Base-by-base conservation (phyloP, 2,329 filamentous ascomycete genomes). In the Tolypocladium cylindrosporum region DNA sequence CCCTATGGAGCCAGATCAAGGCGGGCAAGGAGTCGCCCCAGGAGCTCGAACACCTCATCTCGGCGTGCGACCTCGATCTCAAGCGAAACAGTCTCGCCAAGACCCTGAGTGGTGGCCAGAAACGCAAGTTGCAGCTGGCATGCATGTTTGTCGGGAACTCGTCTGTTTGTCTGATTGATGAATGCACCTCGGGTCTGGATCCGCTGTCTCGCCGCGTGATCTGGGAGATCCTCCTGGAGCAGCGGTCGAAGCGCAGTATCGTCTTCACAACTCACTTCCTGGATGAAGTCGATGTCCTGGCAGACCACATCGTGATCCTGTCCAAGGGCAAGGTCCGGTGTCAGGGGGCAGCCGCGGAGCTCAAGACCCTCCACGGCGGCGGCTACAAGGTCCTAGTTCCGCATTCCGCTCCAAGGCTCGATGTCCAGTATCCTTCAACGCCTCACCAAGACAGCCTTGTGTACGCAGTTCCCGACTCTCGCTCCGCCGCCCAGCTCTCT, bases 121-220 rank as follows among this genome's bases (percentile, higher is more conserved):
- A 88, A 72, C 75, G 86, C 37, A 89, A 88, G 66, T 75, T 88
- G 5, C 86, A 89, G 67, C 73, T 89, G 9, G 85, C 84, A 0
- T 86, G 87, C 76, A 88, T 88, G 85, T 84, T 89, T 63, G 85
- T 83, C 1, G 86, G 86, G 48, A 83, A 83, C 10, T 84, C 81
- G 16, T 79, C 77, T n/a, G 77, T 89, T 1, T 88, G 86, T 66
- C 82, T 84, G 61, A 79, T 89, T 31, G 86, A 89, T 63, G 86
- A 89, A 65, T 85, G 87, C n/a, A 86, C 83, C 0, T 85, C 82
- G 39, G 86, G 86, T 6, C 71, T 89, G 27, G 86, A 89, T 66
- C 85, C 86, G 1, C 72, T 89, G 1, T 86, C 84, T 1, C 75
- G 86, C 54, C 73, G 85, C 34, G 86, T 85, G 67, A 85, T 89